Evolutionary conservation across 768 basidiomycete genomes (phyloP), one percentile per base, ranked within the genome.

Genomic region (Gymnopilus junonius): DNA sequence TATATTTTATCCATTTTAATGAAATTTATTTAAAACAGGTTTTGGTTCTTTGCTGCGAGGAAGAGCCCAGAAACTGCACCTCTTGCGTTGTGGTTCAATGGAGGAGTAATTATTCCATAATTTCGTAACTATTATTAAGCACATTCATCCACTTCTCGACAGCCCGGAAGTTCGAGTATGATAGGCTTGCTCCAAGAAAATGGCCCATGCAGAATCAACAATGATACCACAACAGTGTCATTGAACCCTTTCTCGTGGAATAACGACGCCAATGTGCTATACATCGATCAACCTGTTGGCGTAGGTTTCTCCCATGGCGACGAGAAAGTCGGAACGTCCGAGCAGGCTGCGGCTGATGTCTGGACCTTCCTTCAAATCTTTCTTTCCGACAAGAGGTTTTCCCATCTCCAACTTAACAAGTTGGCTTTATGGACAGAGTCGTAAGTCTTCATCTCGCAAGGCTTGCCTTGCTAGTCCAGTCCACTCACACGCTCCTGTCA

Each of bases 151-250:
- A 46, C 31, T 8, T n/a, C n/a, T n/a, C 31, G 20, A 20, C 62
- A 84, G 82, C 86, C 86, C 17, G 85, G 85, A 37, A 81, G 80
- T 67, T 84, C 84, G 2, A 83, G 83, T 35, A 84, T 84, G 76
- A 77, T 89, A 1, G 91, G 90, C 5, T 78, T 92, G n/a, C 81
- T 92, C 57, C 90, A 91, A 82, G 92, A 92, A 73, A 76, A 82
- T 67, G 92, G 92, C 2, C 93, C 93, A 1, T 94, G 93, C 73
- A 77, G 83, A 29, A 85, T 88, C 58, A 83, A 76, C 11, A 86
- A 85, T 67, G 84, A 86, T 68, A 82, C 79, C 65, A 76, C 72
- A 1, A 71, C 76, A 31, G 83, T 87, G 14, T 73, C 75, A 1
- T 68, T 78, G 35, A 89, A 89, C 67, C 82, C 84, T 1, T 82